Percentiles rank a stretch among this genome's conserved stretches.
phyloP scores from a whole-genome alignment of 31 red algal genomes.

The Endocladia muricata region DNA sequence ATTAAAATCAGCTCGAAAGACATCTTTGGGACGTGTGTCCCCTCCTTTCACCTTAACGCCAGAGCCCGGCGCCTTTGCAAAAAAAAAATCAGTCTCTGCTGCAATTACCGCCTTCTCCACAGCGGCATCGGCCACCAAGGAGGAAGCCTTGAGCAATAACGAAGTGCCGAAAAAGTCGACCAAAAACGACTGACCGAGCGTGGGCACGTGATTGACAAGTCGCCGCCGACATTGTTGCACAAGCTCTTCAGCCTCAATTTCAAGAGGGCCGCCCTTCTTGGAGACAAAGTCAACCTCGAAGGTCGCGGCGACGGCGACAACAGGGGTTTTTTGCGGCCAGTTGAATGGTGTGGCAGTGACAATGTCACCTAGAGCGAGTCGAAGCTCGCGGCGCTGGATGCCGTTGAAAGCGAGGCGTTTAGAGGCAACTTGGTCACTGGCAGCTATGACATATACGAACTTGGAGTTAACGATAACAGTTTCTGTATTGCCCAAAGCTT shows the following conservation, averaged over 20 bases:
- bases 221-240: constrained; percentile 33
- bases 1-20: constrained; percentile 96
- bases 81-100: constrained; percentile 57
- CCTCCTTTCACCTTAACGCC: constrained; percentile 70
- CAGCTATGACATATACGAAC: constrained; percentile 54
- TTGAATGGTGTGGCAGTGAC: constrained; percentile 66
- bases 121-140: constrained; percentile 38
- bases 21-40: constrained; percentile 81
- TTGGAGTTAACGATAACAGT: constrained; percentile 27
- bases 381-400: constrained; percentile 87
- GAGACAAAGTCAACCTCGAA: constrained; percentile 85
- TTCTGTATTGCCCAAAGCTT: background rate
- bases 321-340: constrained; percentile 41
- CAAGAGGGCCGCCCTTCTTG: constrained; percentile 25
- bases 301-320: constrained; percentile 66
- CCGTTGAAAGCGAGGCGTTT: constrained; percentile 79
- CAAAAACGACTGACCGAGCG: constrained; percentile 68
- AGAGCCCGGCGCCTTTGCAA: constrained; percentile 79
- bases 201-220: constrained; percentile 52
- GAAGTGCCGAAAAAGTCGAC: constrained; percentile 77
- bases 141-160: constrained; percentile 45
- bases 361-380: constrained; percentile 80
- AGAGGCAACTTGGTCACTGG: constrained; percentile 30
- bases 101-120: constrained; percentile 50
- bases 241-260: constrained; percentile 63